Evolutionary conservation across 164 flowering plant genomes (phyloP), one percentile per base, ranked within the genome.

Genomic region (Magnolia kwangsiensis): DNA sequence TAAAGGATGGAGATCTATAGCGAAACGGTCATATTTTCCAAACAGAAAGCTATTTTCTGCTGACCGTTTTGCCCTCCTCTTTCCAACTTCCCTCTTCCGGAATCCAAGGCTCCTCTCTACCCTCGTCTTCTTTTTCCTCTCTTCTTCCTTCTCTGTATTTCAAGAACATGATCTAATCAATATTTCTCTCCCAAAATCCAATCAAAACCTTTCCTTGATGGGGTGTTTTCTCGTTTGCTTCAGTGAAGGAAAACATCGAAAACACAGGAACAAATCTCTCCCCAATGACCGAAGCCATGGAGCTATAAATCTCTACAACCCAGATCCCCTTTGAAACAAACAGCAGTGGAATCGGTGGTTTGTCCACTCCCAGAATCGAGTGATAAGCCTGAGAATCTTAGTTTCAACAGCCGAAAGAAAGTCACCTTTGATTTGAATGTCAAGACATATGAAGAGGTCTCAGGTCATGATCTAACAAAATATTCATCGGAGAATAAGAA

Each of bases 191-290:
- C 16, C 14, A 11, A 74, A 55, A 67, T 49, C 72, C 58, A 61
- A 21, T 70, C 31, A 50, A 63, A 45, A 51, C 50, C 51, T 64
- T 50, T 27, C 29, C 29, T 51, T 50, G 67, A 91, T 91, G 96
- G 96, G 91, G 75, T 91, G 93, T 69, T 91, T 90, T 79, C 88
- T 90, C 70, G 88, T 83, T 8, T 91, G 96, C 76, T 88, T 90
- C 59, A 10, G 61, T 10, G 16, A 79, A n/a, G 68, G 82, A 59
- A 84, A 79, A 77, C 84, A 83, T 11, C 78, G 86, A 55, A 87
- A 83, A 79, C 77, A 81, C 0, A 74, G 71, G 50, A 72, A 72
- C 24, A 74, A n/a, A 63, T 59, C 64, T 7, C 69, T 72, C 7
- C 79, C 80, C 18, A 72, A 76, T 27, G 84, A 82, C 76, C 84